Conservation (phyloP, 2,329 filamentous ascomycete species). For the Thielaviopsis populi region DNA sequence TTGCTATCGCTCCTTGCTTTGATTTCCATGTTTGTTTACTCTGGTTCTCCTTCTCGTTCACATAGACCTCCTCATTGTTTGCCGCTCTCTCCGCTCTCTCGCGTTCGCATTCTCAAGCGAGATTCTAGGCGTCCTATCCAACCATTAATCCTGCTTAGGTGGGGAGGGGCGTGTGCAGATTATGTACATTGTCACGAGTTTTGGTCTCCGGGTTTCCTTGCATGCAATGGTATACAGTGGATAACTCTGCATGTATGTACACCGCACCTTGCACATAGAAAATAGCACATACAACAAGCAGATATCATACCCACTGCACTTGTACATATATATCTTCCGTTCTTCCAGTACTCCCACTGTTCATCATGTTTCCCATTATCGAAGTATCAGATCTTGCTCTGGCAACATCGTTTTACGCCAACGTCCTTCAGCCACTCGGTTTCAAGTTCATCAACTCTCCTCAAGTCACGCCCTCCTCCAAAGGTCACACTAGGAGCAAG, state of each 20-base stretch:
- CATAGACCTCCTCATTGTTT: neutral
- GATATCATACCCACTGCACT: neutral
- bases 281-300: neutral
- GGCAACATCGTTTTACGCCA: conserved; percentile 71
- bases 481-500: neutral
- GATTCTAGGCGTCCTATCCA: neutral
- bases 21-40: neutral
- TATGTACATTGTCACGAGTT: neutral
- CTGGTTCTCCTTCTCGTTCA: neutral
- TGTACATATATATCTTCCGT: neutral
- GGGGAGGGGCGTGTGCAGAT: neutral
- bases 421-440: conserved; percentile 62
- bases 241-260: conserved; percentile 8
- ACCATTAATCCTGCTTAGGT: neutral
- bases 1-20: neutral
- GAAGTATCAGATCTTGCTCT: conserved; percentile 63
- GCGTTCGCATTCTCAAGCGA: neutral
- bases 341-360: conserved; percentile 14
- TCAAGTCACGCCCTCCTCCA: neutral
- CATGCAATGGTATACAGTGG: neutral
- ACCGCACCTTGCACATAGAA: conserved; percentile 6
- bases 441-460: conserved; percentile 40
- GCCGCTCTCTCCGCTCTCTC: neutral
- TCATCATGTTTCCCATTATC: conserved; percentile 35
- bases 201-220: neutral